Conservation (phyloP, 257 asterid species). For the Anisodus acutangulus region DNA sequence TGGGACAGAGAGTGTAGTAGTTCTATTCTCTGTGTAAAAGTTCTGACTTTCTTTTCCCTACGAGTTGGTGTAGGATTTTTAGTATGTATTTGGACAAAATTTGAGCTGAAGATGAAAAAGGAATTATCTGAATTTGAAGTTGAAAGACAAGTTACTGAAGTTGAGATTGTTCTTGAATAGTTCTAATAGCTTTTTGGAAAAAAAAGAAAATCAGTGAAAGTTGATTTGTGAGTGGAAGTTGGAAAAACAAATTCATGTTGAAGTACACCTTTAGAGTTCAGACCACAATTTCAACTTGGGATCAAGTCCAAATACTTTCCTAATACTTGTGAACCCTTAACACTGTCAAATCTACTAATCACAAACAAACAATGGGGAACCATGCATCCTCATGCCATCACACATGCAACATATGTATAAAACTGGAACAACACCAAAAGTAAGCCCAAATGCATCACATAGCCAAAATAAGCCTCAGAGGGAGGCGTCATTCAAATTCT, state of each 20-base stretch:
- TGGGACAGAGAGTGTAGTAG: not conserved
- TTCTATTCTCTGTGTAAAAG: not conserved
- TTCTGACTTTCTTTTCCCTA: not conserved
- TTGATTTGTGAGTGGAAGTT: constrained; percentile 10
- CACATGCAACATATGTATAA: not conserved
- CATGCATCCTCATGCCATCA: not conserved
- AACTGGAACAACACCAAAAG: not conserved
- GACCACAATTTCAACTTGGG: not conserved
- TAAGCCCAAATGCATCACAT: not conserved
- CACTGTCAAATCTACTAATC: not conserved
- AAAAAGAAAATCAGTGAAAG: not conserved
- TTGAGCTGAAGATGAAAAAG: not conserved
- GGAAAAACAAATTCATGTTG: not conserved
- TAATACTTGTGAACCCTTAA: not conserved
- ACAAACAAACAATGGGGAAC: not conserved
- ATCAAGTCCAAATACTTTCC: not conserved
- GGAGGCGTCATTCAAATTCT: not conserved
- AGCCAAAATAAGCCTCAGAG: not conserved
- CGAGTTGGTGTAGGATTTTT: not conserved
- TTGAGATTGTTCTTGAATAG: not conserved
- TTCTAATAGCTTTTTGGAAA: not conserved
- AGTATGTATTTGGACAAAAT: not conserved
- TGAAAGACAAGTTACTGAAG: not conserved
- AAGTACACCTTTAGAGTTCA: not conserved
- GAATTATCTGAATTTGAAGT: not conserved